Percentiles rank a stretch among this genome's conserved stretches.
Evolutionary conservation across 2,329 filamentous ascomycete genomes (phyloP).

Genomic region (Triangularia verruculosa): DNA sequence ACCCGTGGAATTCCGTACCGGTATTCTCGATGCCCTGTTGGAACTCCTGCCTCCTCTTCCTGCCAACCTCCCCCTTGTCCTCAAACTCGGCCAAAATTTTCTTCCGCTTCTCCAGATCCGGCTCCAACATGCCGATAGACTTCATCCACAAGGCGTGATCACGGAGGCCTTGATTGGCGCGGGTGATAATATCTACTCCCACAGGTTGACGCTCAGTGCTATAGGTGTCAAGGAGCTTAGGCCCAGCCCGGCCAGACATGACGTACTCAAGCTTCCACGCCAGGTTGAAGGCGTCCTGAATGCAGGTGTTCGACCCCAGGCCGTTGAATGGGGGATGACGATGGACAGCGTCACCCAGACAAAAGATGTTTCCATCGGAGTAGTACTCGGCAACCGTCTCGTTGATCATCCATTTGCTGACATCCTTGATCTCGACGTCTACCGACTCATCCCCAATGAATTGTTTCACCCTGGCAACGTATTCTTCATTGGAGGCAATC

Average conservation of each 20-base stretch:
- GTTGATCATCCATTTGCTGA: constrained; percentile 59
- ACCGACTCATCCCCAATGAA: constrained; percentile 54
- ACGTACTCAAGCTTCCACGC: constrained; percentile 54
- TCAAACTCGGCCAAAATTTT: constrained; percentile 40
- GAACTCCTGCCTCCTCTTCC: constrained; percentile 38
- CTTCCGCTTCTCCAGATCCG: constrained; percentile 38
- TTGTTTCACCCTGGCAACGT: constrained; percentile 42
- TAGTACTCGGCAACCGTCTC: constrained; percentile 59
- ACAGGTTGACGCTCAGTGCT: constrained; percentile 47
- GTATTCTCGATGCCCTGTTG: constrained; percentile 42
- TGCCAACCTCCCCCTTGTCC: constrained; percentile 37
- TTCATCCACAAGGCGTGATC: constrained; percentile 47
- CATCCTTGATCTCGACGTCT: constrained; percentile 46
- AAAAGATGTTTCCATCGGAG: constrained; percentile 40
- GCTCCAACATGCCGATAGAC: constrained; percentile 42
- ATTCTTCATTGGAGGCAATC: constrained; percentile 45
- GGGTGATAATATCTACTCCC: constrained; percentile 44
- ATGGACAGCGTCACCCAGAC: constrained; percentile 56
- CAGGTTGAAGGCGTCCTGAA: constrained; percentile 53
- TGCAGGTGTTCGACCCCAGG: constrained; percentile 55
- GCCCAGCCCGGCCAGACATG: constrained; percentile 35
- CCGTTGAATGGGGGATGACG: constrained; percentile 55
- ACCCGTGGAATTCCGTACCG: constrained; percentile 49
- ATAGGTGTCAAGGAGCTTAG: constrained; percentile 42
- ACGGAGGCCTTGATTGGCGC: constrained; percentile 54